Base-by-base conservation (phyloP, 768 basidiomycete species). In the Erythrobasidium yunnanense region DNA sequence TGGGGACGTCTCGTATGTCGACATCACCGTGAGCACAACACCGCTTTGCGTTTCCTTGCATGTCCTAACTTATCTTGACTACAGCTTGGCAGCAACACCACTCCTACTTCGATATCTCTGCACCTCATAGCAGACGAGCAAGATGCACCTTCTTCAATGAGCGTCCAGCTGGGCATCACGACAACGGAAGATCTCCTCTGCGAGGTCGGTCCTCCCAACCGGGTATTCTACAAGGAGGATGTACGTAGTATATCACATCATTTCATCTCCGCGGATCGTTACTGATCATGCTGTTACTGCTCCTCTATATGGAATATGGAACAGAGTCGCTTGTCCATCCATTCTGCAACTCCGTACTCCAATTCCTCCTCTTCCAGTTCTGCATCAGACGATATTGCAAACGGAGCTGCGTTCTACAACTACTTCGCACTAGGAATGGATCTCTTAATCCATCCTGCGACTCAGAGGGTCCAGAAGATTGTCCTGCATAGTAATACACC, bases 171-270 rank as follows among this genome's bases (percentile, higher is more conserved):
- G 1, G 71, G 73, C n/a, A 30, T 71, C 22, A 78, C 77, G 22
- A 76, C 75, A 1, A 53, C 70, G n/a, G 77, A 78, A 51, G 76
- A 77, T 55, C 51, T 78, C 4, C 68, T 76, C 11, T 72, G 75
- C 42, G 75, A 77, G 25, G 71, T 78, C 0, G 77, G 78, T 0
- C 58, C 73, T 8, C 76, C 78, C 0, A 45, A 75, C 0, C 69
- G 77, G 17, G 71, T 71, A 34, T 77, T 71, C 60, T 77, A 72
- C 73, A 77, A 77, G 65, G 75, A 77, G 45, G 78, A 77, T 58
- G 73, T 70, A 56, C 30, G 70, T 65, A n/a, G n/a, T n/a, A n/a
- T n/a, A n/a, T n/a, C n/a, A n/a, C n/a, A n/a, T n/a, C n/a, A n/a
- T n/a, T n/a, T n/a, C n/a, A n/a, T n/a, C 13, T 1, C 5, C 18